Base-by-base conservation (phyloP, 2,329 filamentous ascomycete species). In the Didymella segeticola region DNA sequence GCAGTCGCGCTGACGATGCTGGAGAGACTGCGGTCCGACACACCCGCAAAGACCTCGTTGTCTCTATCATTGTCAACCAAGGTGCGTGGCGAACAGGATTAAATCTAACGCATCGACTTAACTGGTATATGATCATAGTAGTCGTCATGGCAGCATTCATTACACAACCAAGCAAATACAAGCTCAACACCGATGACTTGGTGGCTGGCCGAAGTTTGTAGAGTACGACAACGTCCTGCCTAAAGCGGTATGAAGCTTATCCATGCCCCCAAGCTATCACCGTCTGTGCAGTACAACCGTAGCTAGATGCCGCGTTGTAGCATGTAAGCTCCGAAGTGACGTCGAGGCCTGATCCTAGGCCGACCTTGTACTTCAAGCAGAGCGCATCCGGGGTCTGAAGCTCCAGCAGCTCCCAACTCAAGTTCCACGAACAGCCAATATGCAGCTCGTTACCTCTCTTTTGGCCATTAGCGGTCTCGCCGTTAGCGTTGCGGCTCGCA, bases 371-470 rank as follows among this genome's bases (percentile, higher is more conserved):
- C 47, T 50, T 56, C 36, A 56, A 51, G 37, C 22, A 15, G 25
- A 30, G 34, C 19, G 29, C 23, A 26, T 17, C 45, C 51, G 31
- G 27, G 19, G 41, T 17, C 20, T 46, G 15, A 9, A 9, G 47
- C 31, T 27, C 26, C 11, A 47, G 43, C 46, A 54, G 55, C 47
- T 39, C 48, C 31, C 26, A 14, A 39, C 29, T n/a, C 29, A 41
- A 43, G 38, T 36, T 22, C 23, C 26, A 34, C 22, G 15, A 30
- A 41, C 19, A 39, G 49, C 46, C 47, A 55, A 27, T 5, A 74
- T 75, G 72, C 66, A 68, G 58, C 61, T 73, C 45, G 56, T 72
- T 15, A 48, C 39, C 33, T 66, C 69, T n/a, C 41, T 71, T 20
- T 49, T 75, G 34, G 69, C 66, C 42, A 47, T 72, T 43, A 43